A percentile compares a stretch with the other conserved stretches of the same genome.
Evolutionary conservation across 169 alveolate genomes (phyloP).

Genomic region (Plasmodium knowlesi): DNA sequence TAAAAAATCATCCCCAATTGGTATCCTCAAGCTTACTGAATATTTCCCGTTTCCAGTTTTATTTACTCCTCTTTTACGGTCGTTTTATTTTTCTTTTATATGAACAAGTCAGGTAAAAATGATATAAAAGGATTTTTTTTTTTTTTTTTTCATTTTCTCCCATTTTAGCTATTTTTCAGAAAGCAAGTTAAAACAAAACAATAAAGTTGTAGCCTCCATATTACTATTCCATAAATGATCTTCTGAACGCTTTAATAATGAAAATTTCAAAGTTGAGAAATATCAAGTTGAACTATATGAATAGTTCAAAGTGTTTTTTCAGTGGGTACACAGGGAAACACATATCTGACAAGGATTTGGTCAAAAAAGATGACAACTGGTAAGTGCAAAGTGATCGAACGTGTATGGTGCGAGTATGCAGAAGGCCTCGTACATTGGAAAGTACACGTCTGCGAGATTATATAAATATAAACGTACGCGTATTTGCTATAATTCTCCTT

Average conservation of each 20-base stretch:
- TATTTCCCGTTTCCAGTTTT: background rate
- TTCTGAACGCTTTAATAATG: constrained; percentile 12
- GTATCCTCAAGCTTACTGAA: background rate
- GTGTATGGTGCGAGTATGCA: background rate
- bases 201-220: background rate
- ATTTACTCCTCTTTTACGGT: background rate
- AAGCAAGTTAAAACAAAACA: background rate
- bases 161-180: background rate
- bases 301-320: constrained; percentile 26
- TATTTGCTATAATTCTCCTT: background rate
- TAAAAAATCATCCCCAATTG: background rate
- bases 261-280: constrained; percentile 35
- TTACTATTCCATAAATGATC: background rate
- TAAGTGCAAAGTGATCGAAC: constrained; percentile 38
- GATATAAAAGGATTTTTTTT: background rate
- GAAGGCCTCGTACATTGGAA: too few relatives aligned
- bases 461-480: background rate
- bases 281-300: constrained; percentile 9
- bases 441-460: too few relatives aligned
- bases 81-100: background rate
- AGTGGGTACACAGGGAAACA: constrained; percentile 88
- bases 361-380: constrained; percentile 91
- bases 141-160: background rate
- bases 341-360: constrained; percentile 88
- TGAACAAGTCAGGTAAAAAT: background rate